Evolutionary conservation across 1,284 basidiomycete species (phyloP), one percentile per base, ranked within the genome.

Genomic region (Marasmius tenuissimus): DNA sequence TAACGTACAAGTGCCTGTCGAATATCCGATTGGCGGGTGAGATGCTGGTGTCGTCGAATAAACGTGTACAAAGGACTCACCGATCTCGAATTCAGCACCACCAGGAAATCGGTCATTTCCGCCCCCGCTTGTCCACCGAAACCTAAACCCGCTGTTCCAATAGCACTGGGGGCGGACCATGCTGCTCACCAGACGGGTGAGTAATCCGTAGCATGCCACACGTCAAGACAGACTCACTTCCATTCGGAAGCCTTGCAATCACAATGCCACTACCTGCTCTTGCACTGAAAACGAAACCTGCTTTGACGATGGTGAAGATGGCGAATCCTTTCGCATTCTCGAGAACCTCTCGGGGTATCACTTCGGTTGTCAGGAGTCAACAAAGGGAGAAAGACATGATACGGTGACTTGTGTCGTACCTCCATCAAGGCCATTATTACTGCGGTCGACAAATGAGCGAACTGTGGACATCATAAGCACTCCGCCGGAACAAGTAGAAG

Each of bases 101-200:
- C 85, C 59, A 99, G 78, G 70, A 98, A 98, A 72, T 99, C 97
- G 1, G 97, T 97, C 76, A 98, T 86, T 73, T 96, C 93, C 61
- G 93, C 92, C 18, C 91, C 92, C 33, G 83, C 81, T 69, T 92
- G 96, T 16, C 89, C 87, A 50, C 95, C 95, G 39, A 98, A 83
- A 3, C 97, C 97, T 11, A 98, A 75, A 0, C 97, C 97, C 11
- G 93, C 97, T n/a, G 95, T 90, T 20, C 95, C 96, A 59, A 98
- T 97, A 0, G 96, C 97, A 70, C 92, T 92, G 3, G 97, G 96
- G 33, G 96, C 89, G 51, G 93, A 95, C 95, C 96, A 98, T 51
- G 86, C 92, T 95, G 67, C 12, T 40, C 51, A 35, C 59, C 45
- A 49, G 55, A n/a, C 51, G 51, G 50, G 54, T 55, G 22, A 38